phyloP scores from a whole-genome alignment of 805 yeast genomes.

The Candida corydali region DNA sequence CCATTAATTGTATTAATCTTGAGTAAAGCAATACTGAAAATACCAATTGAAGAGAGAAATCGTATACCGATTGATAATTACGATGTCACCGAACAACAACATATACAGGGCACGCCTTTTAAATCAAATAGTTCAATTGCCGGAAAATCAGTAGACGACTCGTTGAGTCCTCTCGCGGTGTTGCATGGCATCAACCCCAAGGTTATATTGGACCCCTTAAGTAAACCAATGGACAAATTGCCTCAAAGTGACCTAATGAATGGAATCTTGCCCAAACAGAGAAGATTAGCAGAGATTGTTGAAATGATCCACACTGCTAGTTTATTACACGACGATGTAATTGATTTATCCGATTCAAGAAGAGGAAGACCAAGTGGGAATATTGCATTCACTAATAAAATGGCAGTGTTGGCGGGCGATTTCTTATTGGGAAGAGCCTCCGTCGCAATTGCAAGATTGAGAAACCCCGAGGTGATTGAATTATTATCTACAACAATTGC shows the following conservation, averaged over 20 bases:
- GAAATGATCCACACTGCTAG: slow-evolving; percentile 99
- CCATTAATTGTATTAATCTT: slow-evolving; percentile 84
- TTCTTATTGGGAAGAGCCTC: slow-evolving; percentile 94
- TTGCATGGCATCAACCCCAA: slow-evolving; percentile 89
- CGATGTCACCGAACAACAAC: slow-evolving; percentile 66
- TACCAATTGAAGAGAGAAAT: slow-evolving; percentile 66
- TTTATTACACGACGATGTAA: slow-evolving; percentile 92
- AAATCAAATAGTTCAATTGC: slow-evolving; percentile 45
- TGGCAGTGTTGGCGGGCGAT: slow-evolving; percentile 97
- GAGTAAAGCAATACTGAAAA: slow-evolving; percentile 72
- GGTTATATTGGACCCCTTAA: slow-evolving; percentile 75
- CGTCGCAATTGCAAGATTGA: slow-evolving; percentile 84
- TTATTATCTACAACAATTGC: slow-evolving; percentile 94
- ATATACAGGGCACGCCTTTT: slow-evolving; percentile 54
- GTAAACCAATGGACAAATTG: slow-evolving; percentile 70
- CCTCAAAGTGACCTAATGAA: slow-evolving; percentile 55
- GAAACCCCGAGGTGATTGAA: slow-evolving; percentile 97
- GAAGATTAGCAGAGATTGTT: slow-evolving; percentile 93
- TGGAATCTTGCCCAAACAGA: slow-evolving; percentile 90
- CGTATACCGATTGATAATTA: slow-evolving; percentile 56
- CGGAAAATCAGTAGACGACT: slow-evolving; percentile 55
- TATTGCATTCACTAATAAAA: slow-evolving; percentile 89
- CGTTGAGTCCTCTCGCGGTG: slow-evolving; percentile 76
- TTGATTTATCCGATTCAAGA: slow-evolving; percentile 83
- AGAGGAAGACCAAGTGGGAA: slow-evolving; percentile 91